Evolutionary conservation across 192 early-diverging fungal species (phyloP), one percentile per base, ranked within the genome.

Genomic region (Martensiomyces pterosporus): DNA sequence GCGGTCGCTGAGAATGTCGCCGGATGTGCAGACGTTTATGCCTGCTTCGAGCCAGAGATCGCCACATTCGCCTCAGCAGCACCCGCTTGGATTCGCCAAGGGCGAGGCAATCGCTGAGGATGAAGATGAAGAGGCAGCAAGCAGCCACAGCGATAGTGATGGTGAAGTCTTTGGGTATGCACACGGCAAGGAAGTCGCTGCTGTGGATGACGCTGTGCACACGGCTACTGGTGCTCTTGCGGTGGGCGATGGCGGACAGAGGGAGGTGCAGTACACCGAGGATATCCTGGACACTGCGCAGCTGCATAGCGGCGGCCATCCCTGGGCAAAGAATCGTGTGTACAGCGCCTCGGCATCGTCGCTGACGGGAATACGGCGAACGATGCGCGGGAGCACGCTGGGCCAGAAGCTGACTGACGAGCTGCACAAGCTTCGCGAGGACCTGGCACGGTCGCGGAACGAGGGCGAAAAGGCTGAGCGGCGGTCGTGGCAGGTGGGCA

Each of bases 381-480:
- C 57, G 3, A 39, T 55, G 41, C 69, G 69, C 32, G 69, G 69
- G 29, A 72, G 69, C 42, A 61, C 61, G 24, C 50, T 72, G 15
- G 69, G 69, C n/a, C 69, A 72, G 57, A 55, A 72, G 53, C 69
- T 72, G 21, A 64, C 69, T 3, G 69, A 72, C 19, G 69, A 72
- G 46, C 56, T 72, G 24, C 61, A 72, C 29, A 23, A 41, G 21
- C 27, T 72, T 7, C 61, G 69, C 8, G 57, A 57, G 34, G 47
- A 40, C 9, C 51, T 72, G 19, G 61, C 69, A 19, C 69, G 57
- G 15, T 50, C 53, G 16, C 60, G 56, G 21, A 47, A 37, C 9
- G 59, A 59, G 12, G 14, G 39, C 29, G 67, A 59, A 3, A 49
- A 43, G 48, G 16, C 50, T 7, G 54, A 43, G 24, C 60, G 68